Conservation (phyloP, 495 filamentous ascomycete genomes). For the Hyphodiscus hymeniophilus region DNA sequence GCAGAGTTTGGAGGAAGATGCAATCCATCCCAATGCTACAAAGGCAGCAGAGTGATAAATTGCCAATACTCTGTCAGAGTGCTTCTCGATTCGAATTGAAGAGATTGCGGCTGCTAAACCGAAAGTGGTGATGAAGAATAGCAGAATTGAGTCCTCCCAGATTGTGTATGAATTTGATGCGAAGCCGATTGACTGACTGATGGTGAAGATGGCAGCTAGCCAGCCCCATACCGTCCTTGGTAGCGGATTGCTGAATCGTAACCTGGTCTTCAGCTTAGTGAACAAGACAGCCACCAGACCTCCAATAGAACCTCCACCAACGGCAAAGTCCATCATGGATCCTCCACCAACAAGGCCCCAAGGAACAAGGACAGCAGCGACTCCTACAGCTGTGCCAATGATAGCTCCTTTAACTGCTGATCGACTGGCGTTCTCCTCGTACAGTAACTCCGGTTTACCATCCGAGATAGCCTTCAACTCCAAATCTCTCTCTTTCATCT, state of each 20-base stretch:
- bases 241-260: conserved; percentile 48
- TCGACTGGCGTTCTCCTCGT: conserved; percentile 22
- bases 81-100: conserved; percentile 58
- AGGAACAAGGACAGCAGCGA: conserved; percentile 17
- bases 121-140: conserved; percentile 87
- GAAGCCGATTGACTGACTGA: conserved; percentile 80
- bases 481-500: conserved; percentile 15
- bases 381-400: conserved; percentile 19
- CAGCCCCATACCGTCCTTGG: conserved; percentile 82
- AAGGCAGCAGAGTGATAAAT: conserved; percentile 81
- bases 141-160: conserved; percentile 94
- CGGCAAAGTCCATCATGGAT: conserved; percentile 22
- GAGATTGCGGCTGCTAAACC: conserved; percentile 62
- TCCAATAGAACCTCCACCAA: conserved; percentile 42
- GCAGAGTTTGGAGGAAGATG: conserved; percentile 87
- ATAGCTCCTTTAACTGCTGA: conserved; percentile 24
- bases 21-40: conserved; percentile 67
- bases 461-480: conserved; percentile 13
- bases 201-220: conserved; percentile 71
- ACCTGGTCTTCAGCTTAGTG: conserved; percentile 41
- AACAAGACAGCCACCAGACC: conserved; percentile 54
- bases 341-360: conserved; percentile 15
- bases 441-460: background rate
- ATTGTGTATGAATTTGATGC: conserved; percentile 98
- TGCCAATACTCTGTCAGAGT: conserved; percentile 59